Percentiles rank a stretch among this genome's conserved stretches.
These are phyloP conservation scores for Cystobasidium slooffiae DNA, from an alignment of 1,284 basidiomycete species.

Conservation along the genomic window DNA sequence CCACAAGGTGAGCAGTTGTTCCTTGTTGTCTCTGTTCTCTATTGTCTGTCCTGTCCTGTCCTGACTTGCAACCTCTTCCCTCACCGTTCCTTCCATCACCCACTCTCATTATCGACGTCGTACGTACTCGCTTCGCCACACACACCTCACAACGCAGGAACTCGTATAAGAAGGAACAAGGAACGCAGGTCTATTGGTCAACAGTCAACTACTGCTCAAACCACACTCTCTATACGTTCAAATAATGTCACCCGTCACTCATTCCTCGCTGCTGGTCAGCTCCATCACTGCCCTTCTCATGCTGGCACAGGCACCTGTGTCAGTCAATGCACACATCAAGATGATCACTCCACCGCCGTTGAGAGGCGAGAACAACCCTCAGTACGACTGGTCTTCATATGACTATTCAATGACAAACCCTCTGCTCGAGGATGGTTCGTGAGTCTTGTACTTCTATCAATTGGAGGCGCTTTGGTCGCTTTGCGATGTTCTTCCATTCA, in stretches of 20 bases:
- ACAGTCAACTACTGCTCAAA: neutral
- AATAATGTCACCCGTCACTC: neutral
- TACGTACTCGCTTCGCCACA: neutral
- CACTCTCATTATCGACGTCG: neutral
- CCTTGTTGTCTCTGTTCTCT: neutral
- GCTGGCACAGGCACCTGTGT: constrained; percentile 6
- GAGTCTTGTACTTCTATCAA: neutral
- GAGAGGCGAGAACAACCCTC: constrained; percentile 28
- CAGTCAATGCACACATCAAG: constrained; percentile 32
- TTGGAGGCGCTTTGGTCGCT: constrained; percentile 1
- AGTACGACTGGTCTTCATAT: constrained; percentile 22
- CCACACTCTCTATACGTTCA: neutral
- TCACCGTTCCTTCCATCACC: neutral
- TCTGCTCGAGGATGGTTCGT: constrained; percentile 32
- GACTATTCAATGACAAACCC: constrained; percentile 40
- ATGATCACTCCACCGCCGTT: constrained; percentile 25
- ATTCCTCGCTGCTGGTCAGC: constrained; percentile 30
- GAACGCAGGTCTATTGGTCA: neutral
- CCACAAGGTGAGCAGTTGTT: too few species aligned
- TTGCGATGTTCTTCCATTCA: neutral
- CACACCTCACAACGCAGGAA: neutral
- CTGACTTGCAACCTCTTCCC: neutral
- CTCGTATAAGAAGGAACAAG: too few species aligned
- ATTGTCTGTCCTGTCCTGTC: neutral
- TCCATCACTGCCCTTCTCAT: neutral